Conservation (phyloP, 345 rosid species). For the Rhodomyrtus tomentosa region DNA sequence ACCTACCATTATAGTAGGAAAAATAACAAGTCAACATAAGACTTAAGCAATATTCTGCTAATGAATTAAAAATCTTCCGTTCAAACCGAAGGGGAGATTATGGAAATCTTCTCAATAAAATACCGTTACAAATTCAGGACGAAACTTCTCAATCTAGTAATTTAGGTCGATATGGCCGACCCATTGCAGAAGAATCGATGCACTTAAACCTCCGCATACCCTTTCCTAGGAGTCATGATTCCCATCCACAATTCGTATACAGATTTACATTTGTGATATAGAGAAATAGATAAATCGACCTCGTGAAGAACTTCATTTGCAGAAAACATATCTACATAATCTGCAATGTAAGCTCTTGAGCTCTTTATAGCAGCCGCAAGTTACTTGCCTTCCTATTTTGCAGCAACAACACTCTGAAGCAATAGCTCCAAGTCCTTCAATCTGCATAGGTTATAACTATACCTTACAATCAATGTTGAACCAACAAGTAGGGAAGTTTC, state of each 20-base stretch:
- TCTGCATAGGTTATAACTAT: constrained; percentile 16
- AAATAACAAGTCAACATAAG: not conserved
- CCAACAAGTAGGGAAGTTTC: not conserved
- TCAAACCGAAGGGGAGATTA: not conserved
- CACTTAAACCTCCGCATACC: not conserved
- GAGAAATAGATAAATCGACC: not conserved
- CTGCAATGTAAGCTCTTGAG: not conserved
- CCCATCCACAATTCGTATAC: not conserved
- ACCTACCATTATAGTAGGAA: too few species aligned
- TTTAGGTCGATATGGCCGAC: not conserved
- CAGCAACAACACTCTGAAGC: constrained; percentile 32
- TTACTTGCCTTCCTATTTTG: constrained; percentile 9
- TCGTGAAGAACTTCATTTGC: not conserved
- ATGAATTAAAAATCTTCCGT: not conserved
- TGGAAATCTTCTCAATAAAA: not conserved
- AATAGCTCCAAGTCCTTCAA: constrained; percentile 46
- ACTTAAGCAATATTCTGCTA: not conserved
- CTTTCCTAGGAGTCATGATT: not conserved
- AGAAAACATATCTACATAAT: not conserved
- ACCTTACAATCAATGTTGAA: not conserved
- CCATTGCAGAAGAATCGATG: not conserved
- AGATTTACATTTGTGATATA: not conserved
- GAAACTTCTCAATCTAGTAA: not conserved
- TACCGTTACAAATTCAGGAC: not conserved
- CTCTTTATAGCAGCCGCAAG: not conserved